Percentiles rank a stretch among this genome's conserved stretches.
These are phyloP conservation scores for Penicillium angulare DNA, from an alignment of 495 filamentous ascomycete species.

Conservation along the genomic window DNA sequence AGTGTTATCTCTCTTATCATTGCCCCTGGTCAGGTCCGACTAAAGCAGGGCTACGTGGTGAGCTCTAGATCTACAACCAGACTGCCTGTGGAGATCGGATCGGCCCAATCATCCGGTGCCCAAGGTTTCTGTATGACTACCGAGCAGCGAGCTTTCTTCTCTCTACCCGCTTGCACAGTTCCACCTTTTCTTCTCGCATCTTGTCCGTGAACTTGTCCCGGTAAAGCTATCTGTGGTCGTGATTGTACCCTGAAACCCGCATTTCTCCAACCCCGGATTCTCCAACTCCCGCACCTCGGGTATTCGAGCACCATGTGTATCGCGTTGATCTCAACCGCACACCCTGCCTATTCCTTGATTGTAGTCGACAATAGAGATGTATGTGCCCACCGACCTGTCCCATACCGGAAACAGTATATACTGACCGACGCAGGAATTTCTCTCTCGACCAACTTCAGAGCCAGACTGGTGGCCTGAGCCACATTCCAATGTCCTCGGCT, in stretches of 20 bases:
- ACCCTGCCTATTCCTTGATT: constrained; percentile 87
- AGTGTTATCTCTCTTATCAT: too few relatives aligned
- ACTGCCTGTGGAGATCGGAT: constrained; percentile 12
- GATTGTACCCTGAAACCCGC: background rate
- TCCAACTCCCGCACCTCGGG: constrained; percentile 3
- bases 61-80: constrained; percentile 1
- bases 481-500: constrained; percentile 60
- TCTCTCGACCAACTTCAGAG: constrained; percentile 79
- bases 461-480: constrained; percentile 80
- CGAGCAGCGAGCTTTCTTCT: constrained; percentile 1
- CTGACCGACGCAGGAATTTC: constrained; percentile 64
- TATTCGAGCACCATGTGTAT: constrained; percentile 72
- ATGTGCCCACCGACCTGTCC: background rate
- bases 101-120: constrained; percentile 19
- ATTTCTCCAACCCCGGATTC: background rate
- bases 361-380: constrained; percentile 92
- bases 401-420: background rate
- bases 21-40: too few relatives aligned
- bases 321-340: constrained; percentile 80
- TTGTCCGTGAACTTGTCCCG: background rate
- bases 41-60: too few relatives aligned
- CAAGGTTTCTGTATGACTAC: constrained; percentile 12
- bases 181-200: background rate
- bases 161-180: background rate
- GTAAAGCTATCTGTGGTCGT: too few relatives aligned